These are phyloP conservation scores for Xylaria cubensis DNA, from an alignment of 495 filamentous ascomycete genomes.

Conservation along the genomic window DNA sequence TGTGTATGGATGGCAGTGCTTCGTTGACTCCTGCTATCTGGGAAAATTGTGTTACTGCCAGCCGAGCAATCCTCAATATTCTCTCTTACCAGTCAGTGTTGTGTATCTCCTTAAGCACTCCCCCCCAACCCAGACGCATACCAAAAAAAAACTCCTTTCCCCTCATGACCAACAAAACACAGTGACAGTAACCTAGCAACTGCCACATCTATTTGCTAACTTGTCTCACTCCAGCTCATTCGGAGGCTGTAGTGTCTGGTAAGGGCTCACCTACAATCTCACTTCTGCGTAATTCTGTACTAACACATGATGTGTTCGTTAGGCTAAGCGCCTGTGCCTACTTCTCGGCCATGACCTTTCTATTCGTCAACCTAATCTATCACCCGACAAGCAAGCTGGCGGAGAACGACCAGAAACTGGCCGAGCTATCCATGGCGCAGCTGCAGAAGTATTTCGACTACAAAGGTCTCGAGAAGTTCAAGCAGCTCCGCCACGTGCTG, in stretches of 20 bases:
- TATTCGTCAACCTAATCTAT: constrained; percentile 39
- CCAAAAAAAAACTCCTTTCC: too few relatives aligned
- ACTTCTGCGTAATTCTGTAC: neutral
- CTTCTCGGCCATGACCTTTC: constrained; percentile 39
- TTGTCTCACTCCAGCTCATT: constrained; percentile 15
- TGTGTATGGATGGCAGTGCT: constrained; percentile 26
- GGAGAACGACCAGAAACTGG: constrained; percentile 33
- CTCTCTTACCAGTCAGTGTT: constrained; percentile 18
- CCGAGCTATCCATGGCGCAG: constrained; percentile 23
- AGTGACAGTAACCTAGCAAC: neutral
- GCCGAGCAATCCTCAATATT: constrained; percentile 36
- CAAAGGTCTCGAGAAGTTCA: constrained; percentile 29
- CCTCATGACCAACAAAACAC: neutral
- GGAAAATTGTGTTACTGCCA: constrained; percentile 34
- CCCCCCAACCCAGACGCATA: neutral
- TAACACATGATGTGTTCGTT: neutral
- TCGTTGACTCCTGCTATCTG: constrained; percentile 33
- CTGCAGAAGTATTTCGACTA: constrained; percentile 36
- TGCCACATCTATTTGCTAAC: neutral
- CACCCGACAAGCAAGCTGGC: constrained; percentile 33
- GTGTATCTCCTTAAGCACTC: neutral
- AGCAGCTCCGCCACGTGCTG: constrained; percentile 28
- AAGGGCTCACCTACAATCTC: constrained; percentile 17
- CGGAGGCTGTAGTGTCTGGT: constrained; percentile 40
- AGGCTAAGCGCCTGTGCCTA: constrained; percentile 41